These are phyloP conservation scores for Komagataella phaffii DNA, from an alignment of 805 yeast genomes.

Conservation along the genomic window DNA sequence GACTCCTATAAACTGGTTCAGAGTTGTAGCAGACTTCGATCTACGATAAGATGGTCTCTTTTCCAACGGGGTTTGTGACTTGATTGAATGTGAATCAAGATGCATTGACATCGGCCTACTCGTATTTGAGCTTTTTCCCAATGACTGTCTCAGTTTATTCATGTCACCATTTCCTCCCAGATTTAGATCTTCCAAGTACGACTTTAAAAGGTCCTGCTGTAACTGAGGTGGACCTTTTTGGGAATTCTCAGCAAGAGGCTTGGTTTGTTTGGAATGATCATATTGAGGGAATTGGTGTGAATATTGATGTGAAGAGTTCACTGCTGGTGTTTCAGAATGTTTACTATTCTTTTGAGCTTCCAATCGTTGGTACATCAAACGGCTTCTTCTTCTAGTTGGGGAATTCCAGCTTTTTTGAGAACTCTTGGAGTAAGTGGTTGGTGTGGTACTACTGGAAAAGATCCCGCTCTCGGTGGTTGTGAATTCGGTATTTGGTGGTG, in stretches of 20 bases:
- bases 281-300: neutral
- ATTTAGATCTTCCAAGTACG: slow-evolving; percentile 33
- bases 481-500: neutral
- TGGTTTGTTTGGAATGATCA: neutral
- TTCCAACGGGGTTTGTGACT: slow-evolving; percentile 8
- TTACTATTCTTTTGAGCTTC: neutral
- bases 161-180: slow-evolving; percentile 28
- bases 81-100: slow-evolving; percentile 1
- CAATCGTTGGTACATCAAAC: neutral
- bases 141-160: slow-evolving; percentile 22
- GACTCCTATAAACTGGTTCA: slow-evolving; percentile 9
- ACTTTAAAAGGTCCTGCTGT: slow-evolving; percentile 35
- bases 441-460: neutral
- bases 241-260: neutral
- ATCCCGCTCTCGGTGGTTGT: neutral
- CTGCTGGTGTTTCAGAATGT: neutral
- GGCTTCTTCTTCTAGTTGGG: slow-evolving; percentile 24
- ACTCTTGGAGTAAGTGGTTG: neutral
- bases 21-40: slow-evolving; percentile 16
- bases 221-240: neutral
- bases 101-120: neutral
- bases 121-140: slow-evolving; percentile 5
- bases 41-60: slow-evolving; percentile 4
- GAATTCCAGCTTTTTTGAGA: slow-evolving; percentile 22
- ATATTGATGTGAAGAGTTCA: neutral